A percentile compares a stretch with the other conserved stretches of the same genome.
Evolutionary conservation across 2,329 filamentous ascomycete species (phyloP).

Genomic region (Penicillium decumbens): DNA sequence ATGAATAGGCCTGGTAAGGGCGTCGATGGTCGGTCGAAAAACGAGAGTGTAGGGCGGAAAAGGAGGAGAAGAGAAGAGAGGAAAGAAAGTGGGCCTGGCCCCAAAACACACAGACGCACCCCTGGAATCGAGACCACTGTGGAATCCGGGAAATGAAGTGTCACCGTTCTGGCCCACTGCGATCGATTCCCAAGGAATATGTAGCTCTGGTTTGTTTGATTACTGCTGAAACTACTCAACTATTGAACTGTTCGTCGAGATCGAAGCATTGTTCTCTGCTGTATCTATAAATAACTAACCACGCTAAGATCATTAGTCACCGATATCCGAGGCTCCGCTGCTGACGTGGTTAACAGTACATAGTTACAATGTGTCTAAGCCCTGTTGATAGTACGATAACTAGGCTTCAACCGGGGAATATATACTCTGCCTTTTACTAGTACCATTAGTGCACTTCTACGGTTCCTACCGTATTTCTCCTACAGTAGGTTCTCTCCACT

Average conservation of each 20-base stretch:
- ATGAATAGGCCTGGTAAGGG: constrained; percentile 12
- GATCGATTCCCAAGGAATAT: background rate
- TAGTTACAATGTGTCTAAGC: background rate
- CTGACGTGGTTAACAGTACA: constrained; percentile 1
- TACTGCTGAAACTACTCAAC: background rate
- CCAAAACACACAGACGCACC: constrained; percentile 11
- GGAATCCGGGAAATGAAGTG: constrained; percentile 10
- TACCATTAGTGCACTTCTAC: background rate
- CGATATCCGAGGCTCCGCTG: constrained; percentile 1
- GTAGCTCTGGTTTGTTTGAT: background rate
- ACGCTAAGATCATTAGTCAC: background rate
- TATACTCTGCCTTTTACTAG: background rate
- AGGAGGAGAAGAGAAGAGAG: constrained; percentile 11
- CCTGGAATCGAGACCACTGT: constrained; percentile 22
- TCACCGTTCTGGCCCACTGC: constrained; percentile 4
- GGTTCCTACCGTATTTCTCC: background rate
- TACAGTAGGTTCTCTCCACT: background rate
- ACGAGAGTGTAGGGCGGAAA: constrained; percentile 3
- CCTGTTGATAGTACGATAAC: background rate
- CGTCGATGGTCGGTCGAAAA: constrained; percentile 13
- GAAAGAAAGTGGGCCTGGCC: constrained; percentile 10
- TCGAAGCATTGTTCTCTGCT: background rate
- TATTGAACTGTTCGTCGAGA: too few species aligned
- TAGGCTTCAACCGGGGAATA: background rate
- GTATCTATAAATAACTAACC: constrained; percentile 9